phyloP scores from a whole-genome alignment of 2,329 filamentous ascomycete species.

The Torrubiella hemipterigena region DNA sequence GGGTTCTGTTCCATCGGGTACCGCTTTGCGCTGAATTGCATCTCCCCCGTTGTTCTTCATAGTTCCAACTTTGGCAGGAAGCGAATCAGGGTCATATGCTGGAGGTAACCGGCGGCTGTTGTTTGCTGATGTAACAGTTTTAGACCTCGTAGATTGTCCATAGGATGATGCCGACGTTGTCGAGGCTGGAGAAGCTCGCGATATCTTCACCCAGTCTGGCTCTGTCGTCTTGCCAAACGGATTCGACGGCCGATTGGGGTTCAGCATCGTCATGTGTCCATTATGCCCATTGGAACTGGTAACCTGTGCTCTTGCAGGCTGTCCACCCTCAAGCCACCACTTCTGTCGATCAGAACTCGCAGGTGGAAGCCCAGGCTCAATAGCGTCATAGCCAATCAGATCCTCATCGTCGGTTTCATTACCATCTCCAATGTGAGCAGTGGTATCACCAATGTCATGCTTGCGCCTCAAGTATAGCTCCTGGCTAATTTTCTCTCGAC shows the following conservation, averaged over 20 bases:
- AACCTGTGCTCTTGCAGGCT: slow-evolving; percentile 63
- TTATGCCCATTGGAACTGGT: slow-evolving; percentile 44
- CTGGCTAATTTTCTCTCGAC: slow-evolving; percentile 60
- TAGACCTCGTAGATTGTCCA: too few species aligned
- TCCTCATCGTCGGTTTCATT: slow-evolving; percentile 65
- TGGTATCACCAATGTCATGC: slow-evolving; percentile 51
- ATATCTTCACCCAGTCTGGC: slow-evolving; percentile 70
- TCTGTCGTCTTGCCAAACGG: slow-evolving; percentile 67
- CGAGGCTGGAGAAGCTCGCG: slow-evolving; percentile 32
- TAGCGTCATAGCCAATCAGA: slow-evolving; percentile 66
- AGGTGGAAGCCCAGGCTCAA: slow-evolving; percentile 64
- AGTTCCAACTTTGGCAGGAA: slow-evolving; percentile 34
- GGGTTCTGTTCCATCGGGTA: not conserved
- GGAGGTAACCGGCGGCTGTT: slow-evolving; percentile 37
- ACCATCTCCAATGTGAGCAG: slow-evolving; percentile 38
- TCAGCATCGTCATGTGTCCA: slow-evolving; percentile 49
- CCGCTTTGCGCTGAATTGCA: not conserved
- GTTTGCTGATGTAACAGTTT: too few species aligned
- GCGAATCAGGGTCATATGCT: slow-evolving; percentile 31
- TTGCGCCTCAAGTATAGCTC: slow-evolving; percentile 63
- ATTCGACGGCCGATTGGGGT: slow-evolving; percentile 65
- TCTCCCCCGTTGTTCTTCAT: slow-evolving; percentile 11
- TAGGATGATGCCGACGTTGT: slow-evolving; percentile 42
- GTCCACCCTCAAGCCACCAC: slow-evolving; percentile 60
- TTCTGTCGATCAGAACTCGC: slow-evolving; percentile 57